Conservation (phyloP, 352 stramenopile genomes). For the Pythium vanterpoolii region DNA sequence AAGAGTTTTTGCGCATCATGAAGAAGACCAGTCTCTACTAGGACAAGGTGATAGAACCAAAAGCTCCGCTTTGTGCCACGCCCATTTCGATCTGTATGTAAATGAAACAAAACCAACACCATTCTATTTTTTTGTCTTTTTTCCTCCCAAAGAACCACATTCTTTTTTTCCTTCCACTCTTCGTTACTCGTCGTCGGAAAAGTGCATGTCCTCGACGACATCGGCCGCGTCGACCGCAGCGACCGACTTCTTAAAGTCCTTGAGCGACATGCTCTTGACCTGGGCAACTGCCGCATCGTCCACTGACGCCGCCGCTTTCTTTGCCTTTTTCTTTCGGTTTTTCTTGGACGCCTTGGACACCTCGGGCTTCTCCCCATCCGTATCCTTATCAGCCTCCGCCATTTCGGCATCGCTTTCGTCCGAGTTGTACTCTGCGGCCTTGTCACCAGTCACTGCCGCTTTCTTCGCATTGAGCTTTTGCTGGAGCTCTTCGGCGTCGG, state of each 20-base stretch:
- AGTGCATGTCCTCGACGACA: constrained; percentile 75
- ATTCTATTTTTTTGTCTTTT: neutral
- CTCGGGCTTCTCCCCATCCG: constrained; percentile 18
- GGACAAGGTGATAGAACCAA: no score
- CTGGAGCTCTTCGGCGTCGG: constrained; percentile 57
- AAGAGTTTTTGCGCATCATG: constrained; percentile 97
- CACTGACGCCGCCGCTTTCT: constrained; percentile 25
- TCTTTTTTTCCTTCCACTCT: neutral
- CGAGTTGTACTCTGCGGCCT: constrained; percentile 28
- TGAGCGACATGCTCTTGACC: constrained; percentile 81
- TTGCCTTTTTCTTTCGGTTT: constrained; percentile 30
- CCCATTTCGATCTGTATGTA: constrained; percentile 3
- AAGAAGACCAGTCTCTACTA: constrained; percentile 93
- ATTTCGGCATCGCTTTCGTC: constrained; percentile 36
- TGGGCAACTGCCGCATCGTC: constrained; percentile 67
- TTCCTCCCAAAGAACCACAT: constrained; percentile 1
- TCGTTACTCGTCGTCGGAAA: constrained; percentile 67
- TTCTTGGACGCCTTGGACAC: constrained; percentile 38
- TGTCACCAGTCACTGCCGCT: constrained; percentile 9
- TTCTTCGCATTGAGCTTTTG: constrained; percentile 56
- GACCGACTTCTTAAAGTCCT: constrained; percentile 78
- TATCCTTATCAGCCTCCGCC: constrained; percentile 33
- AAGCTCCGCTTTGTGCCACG: no score
- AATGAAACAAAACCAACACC: neutral
- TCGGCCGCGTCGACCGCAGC: constrained; percentile 66